Percentiles rank a stretch among this genome's conserved stretches.
phyloP scores from a whole-genome alignment of 2,329 filamentous ascomycete genomes.

The Cryoendolithus antarcticus region DNA sequence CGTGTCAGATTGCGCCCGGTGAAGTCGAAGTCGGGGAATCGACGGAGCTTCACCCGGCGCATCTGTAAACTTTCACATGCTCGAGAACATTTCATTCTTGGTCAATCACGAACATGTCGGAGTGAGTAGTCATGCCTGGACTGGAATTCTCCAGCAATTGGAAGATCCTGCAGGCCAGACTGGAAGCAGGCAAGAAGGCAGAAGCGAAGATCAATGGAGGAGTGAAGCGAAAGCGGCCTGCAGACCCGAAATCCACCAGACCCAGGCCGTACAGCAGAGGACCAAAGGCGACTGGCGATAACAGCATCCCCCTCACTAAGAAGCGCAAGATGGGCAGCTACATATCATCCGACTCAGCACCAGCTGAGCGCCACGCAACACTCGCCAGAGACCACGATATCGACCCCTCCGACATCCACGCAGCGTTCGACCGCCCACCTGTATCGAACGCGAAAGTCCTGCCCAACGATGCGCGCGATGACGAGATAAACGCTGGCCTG shows the following conservation, averaged over 20 bases:
- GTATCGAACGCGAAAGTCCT: slow-evolving; percentile 39
- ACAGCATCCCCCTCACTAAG: neutral
- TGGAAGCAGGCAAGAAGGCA: slow-evolving; percentile 25
- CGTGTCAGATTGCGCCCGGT: slow-evolving; percentile 5
- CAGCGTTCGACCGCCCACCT: slow-evolving; percentile 48
- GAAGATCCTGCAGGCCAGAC: slow-evolving; percentile 60
- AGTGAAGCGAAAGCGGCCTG: slow-evolving; percentile 23
- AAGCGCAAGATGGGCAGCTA: slow-evolving; percentile 41
- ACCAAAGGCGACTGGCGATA: slow-evolving; percentile 9
- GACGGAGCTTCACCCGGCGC: too few species aligned
- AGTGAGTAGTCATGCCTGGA: slow-evolving; percentile 22
- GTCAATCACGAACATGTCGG: slow-evolving; percentile 3
- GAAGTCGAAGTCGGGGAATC: neutral
- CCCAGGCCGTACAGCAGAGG: slow-evolving; percentile 7
- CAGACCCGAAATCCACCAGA: slow-evolving; percentile 10
- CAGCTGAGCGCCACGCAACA: slow-evolving; percentile 35
- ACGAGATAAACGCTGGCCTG: slow-evolving; percentile 33
- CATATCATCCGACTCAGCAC: slow-evolving; percentile 16
- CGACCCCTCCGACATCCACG: slow-evolving; percentile 48
- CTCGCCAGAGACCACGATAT: slow-evolving; percentile 32
- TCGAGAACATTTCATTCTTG: too few species aligned
- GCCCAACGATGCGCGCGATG: slow-evolving; percentile 34
- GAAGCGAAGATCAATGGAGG: slow-evolving; percentile 19
- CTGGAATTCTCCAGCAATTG: slow-evolving; percentile 48
- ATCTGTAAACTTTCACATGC: too few species aligned